Base-by-base conservation (phyloP, 768 basidiomycete genomes). In the Mycena polygramma region DNA sequence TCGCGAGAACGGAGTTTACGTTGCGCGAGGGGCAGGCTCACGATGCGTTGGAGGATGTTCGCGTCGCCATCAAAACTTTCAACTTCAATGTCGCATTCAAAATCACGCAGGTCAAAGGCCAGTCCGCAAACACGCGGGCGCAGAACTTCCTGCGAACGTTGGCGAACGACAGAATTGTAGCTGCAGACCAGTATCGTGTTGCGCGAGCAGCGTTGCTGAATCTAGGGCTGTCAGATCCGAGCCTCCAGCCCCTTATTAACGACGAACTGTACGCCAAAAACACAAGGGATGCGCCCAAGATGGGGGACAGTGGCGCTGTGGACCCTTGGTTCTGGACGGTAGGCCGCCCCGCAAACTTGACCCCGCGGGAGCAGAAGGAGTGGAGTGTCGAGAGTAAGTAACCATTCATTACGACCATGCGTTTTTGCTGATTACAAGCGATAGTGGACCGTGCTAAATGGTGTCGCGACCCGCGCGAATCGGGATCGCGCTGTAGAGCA, bases 321-420 rank as follows among this genome's bases (percentile, higher is more conserved):
- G 75, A 79, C 48, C 75, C 73, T 9, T 77, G 77, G 78, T 73
- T 75, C 52, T 79, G 74, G 77, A 61, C 54, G 17, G 69, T 73
- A 22, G 71, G 69, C 35, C 58, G 62, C 15, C 74, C 73, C 39
- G 66, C 49, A 8, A 69, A 68, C 7, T 52, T 77, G 52, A 63
- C 71, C 19, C 26, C 73, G 15, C 26, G 54, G 37, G 75, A 77
- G 48, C 65, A 74, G 49, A 53, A 52, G 10, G 72, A 68, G 36
- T 79, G 78, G 77, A 72, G 72, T 43, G 13, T 70, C 24, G 78
- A 79, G 67, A 24, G 77, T 79, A 61, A 61, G 74, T 65, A 39
- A 37, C 22, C 45, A 9, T 8, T 54, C 19, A 68, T 72, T 15
- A 4, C 10, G 2, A 20, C 19, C 26, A 19, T 46, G 4, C 6